Evolutionary conservation across 2,329 filamentous ascomycete genomes (phyloP), one percentile per base, ranked within the genome.

Genomic region (Graphilbum ipis-grandicollis): DNA sequence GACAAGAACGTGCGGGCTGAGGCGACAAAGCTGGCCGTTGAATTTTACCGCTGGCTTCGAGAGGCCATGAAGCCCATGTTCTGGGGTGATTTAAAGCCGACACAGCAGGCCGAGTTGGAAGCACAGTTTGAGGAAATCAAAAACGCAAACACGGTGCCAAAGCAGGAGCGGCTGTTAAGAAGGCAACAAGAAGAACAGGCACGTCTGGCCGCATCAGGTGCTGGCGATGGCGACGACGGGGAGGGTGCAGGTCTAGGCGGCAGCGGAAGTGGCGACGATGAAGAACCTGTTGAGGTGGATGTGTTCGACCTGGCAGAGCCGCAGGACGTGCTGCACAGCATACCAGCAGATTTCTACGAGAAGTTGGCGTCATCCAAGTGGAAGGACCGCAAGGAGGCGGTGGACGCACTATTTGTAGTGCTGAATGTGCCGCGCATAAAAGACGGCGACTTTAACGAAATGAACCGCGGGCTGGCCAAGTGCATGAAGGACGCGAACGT

Each of bases 401-500:
- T 96, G 3, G 90, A 98, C 42, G 83, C 73, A 9, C 66, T 94
- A 0, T 79, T 77, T 47, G 70, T 71, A 13, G 67, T 74, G 3
- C 57, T 93, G 38, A 92, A 93, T 48, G 78, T 92, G 30, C 85
- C 88, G 13, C 72, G 79, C 43, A 93, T 98, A 55, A 92, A 93
- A 55, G 88, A 96, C 47, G 82, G 75, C 7, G 79, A 83, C 38
- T 96, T 85, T 51, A 73, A 78, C 52, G 88, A 96, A 48, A 68
- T 96, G 46, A 74, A 82, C 39, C 71, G 82, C 42, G 78, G 74
- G 4, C 66, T 96, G 38, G 88, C 90, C 32, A 98, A 96, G 57
- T 84, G 75, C 48, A 98, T 98, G 90, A 98, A 98, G 57, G 92
- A 98, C 48, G 90, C 92, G 48, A 98, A 98, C 52, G 79, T 98